These are phyloP conservation scores for Millerago galiae DNA, from an alignment of 805 yeast species.

Conservation along the genomic window DNA sequence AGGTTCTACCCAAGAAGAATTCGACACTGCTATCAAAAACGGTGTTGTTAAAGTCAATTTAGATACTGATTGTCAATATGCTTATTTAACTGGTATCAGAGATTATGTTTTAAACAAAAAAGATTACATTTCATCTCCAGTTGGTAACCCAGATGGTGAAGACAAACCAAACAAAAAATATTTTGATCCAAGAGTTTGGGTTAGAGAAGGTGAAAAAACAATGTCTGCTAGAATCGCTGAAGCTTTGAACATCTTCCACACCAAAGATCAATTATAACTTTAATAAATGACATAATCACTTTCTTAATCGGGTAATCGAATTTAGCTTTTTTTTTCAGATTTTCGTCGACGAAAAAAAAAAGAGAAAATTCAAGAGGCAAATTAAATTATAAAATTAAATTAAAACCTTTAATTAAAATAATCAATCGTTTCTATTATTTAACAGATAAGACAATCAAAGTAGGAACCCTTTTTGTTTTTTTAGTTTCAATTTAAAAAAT, in stretches of 20 bases:
- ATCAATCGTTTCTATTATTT: background rate
- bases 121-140: conserved; percentile 83
- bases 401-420: background rate
- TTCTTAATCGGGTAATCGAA: background rate
- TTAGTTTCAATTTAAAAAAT: background rate
- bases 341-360: conserved; percentile 5
- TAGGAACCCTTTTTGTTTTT: background rate
- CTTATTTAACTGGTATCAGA: conserved; percentile 94
- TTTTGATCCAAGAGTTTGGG: conserved; percentile 99
- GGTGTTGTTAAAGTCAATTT: conserved; percentile 99
- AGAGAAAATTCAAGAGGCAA: conserved; percentile 3
- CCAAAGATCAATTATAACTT: conserved; percentile 50
- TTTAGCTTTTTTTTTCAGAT: no score
- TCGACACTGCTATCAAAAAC: conserved; percentile 79
- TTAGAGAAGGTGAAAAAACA: conserved; percentile 99
- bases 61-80: conserved; percentile 98
- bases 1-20: conserved; percentile 90
- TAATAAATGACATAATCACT: background rate
- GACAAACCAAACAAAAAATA: conserved; percentile 99
- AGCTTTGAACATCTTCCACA: conserved; percentile 83
- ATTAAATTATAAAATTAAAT: background rate
- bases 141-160: conserved; percentile 99
- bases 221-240: conserved; percentile 81
- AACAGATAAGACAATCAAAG: background rate
- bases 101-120: conserved; percentile 94